Percentiles rank a stretch among this genome's conserved stretches.
Conservation (phyloP, 2,329 filamentous ascomycete species). For the Pseudopithomyces chartarum region DNA sequence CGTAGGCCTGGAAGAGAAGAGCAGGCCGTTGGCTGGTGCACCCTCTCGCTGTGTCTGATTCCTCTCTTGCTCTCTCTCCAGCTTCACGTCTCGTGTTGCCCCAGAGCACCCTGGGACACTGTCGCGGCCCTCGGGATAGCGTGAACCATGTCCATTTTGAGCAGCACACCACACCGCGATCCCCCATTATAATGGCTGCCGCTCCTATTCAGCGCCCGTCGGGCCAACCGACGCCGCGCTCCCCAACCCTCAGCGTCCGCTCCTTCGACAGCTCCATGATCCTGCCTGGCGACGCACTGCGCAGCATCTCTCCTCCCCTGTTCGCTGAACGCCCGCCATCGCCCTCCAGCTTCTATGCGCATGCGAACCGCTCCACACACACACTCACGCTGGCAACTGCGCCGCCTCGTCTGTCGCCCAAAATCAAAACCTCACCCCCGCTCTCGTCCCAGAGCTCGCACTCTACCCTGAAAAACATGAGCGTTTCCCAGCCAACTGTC, state of each 20-base stretch:
- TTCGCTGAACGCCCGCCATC: conserved; percentile 51
- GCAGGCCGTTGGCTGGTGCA: conserved; percentile 22
- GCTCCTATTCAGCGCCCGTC: conserved; percentile 42
- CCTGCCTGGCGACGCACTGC: conserved; percentile 59
- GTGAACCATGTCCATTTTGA: conserved; percentile 20
- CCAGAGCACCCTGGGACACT: not conserved
- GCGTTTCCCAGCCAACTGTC: conserved; percentile 22
- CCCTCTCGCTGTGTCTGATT: conserved; percentile 24
- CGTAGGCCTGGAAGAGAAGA: not conserved
- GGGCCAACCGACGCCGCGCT: conserved; percentile 46
- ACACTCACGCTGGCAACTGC: conserved; percentile 33
- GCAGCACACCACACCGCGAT: conserved; percentile 15
- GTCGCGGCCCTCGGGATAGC: not conserved
- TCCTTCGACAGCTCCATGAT: conserved; percentile 98
- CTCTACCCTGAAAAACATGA: conserved; percentile 42
- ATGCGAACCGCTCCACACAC: conserved; percentile 23
- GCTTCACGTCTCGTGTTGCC: not conserved
- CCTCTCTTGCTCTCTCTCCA: conserved; percentile 13
- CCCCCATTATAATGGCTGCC: conserved; percentile 17
- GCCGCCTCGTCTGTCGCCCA: conserved; percentile 37
- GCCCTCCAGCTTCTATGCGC: conserved; percentile 38
- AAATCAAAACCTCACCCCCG: conserved; percentile 31
- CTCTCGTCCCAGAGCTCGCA: conserved; percentile 41
- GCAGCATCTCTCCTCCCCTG: conserved; percentile 57
- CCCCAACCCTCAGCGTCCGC: conserved; percentile 88